These are phyloP conservation scores for Aspergillus hancockii DNA, from an alignment of 495 filamentous ascomycete genomes.

Conservation along the genomic window DNA sequence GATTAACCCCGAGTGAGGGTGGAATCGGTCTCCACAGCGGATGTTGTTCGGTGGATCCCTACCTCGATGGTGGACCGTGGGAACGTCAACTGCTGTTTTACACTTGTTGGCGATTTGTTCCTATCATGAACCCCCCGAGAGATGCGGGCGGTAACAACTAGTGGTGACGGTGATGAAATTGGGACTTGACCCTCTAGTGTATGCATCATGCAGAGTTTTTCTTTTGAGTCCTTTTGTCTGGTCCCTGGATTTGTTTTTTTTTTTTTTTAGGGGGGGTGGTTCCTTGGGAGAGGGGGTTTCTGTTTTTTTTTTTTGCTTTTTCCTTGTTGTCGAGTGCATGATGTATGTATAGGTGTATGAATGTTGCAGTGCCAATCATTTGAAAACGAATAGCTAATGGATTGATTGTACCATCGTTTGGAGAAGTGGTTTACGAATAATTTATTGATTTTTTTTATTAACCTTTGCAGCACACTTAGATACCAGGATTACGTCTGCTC, in stretches of 20 bases:
- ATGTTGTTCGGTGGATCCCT: conserved; percentile 1
- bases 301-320: conserved; percentile 11
- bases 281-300: no score
- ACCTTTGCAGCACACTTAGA: conserved; percentile 3
- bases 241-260: not conserved
- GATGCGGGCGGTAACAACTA: not conserved
- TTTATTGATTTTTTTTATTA: conserved; percentile 10
- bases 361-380: not conserved
- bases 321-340: not conserved
- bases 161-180: not conserved
- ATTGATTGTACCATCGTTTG: not conserved
- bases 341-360: not conserved
- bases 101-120: not conserved
- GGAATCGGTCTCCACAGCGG: conserved; percentile 4
- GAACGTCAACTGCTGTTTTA: not conserved
- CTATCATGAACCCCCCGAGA: not conserved
- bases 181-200: not conserved
- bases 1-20: not conserved
- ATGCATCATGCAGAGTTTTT: not conserved
- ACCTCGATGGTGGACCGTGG: not conserved
- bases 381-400: not conserved
- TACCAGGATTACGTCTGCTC: conserved; percentile 2
- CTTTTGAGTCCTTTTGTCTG: not conserved
- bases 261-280: not conserved
- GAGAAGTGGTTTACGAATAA: not conserved